A percentile compares a stretch with the other conserved stretches of the same genome.
Conservation (phyloP, 2,329 filamentous ascomycete genomes). For the Fusarium sp. region DNA sequence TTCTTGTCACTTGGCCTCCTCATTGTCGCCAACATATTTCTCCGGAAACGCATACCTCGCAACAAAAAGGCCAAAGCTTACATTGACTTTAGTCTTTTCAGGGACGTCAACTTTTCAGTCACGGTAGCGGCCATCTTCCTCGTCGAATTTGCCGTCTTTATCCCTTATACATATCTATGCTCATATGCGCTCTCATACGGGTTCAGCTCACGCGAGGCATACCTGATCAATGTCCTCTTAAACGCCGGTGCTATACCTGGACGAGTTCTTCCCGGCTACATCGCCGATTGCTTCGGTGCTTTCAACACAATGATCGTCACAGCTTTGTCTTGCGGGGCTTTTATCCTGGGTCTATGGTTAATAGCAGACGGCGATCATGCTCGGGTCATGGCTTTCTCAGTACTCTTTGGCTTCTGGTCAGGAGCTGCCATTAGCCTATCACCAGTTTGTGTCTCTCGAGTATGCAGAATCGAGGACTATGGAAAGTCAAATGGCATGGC, state of each 20-base stretch:
- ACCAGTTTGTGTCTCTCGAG: conserved; percentile 77
- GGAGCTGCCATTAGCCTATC: conserved; percentile 78
- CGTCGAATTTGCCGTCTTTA: conserved; percentile 31
- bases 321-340: not conserved
- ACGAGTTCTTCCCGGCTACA: conserved; percentile 45
- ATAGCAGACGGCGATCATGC: conserved; percentile 53
- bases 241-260: conserved; percentile 23
- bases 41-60: conserved; percentile 61
- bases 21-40: conserved; percentile 44
- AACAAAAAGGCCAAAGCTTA: conserved; percentile 55
- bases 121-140: conserved; percentile 66
- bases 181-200: conserved; percentile 51
- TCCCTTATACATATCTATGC: conserved; percentile 23
- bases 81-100: conserved; percentile 65
- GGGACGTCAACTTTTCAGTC: conserved; percentile 61
- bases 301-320: conserved; percentile 32
- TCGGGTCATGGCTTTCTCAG: conserved; percentile 69
- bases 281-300: conserved; percentile 45
- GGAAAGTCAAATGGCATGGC: conserved; percentile 77
- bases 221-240: conserved; percentile 5
- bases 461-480: conserved; percentile 76
- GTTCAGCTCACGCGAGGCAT: not conserved
- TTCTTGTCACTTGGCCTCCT: conserved; percentile 41
- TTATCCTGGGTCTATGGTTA: conserved; percentile 17
- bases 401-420: conserved; percentile 77